Evolutionary conservation across 805 yeast species (phyloP), one percentile per base, ranked within the genome.

Genomic region (Yarrowia divulgata): DNA sequence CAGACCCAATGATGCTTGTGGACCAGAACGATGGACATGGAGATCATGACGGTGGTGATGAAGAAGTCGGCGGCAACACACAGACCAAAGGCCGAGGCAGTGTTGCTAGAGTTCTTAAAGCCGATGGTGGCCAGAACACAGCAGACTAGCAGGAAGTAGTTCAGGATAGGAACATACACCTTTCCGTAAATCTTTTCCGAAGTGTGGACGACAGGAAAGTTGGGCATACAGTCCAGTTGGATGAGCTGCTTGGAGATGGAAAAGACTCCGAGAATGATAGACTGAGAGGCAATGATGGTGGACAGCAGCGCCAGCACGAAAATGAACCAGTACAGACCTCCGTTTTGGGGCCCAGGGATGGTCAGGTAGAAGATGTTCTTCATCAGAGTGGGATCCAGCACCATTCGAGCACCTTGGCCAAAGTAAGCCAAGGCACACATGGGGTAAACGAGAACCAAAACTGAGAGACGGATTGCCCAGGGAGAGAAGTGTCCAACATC

Each of bases 201-300:
- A 2, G 82, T 80, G 72, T 85, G 86, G 57, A 77, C 73, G 18
- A 85, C 79, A 55, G 77, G 80, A 69, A 86, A 75, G 45, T 81
- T 78, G 14, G 89, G 89, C 74, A 85, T 84, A 71, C 86, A 85
- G 72, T 85, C 87, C 67, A 85, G 78, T 68, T 80, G 81, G 69
- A 85, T 85, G 74, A 87, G 77, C 73, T 87, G 89, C 29, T 82
- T 76, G 52, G 85, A 72, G 58, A 87, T 85, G 55, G 84, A 79
- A 75, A 84, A 86, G 16, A 85, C 87, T 5, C 88, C 85, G 49
- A 85, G 78, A 67, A 87, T 85, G 71, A 86, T 79, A 0, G 88
- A 88, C 73, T 87, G 90, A 6, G 87, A 83, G 0, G 90, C 89
- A 72, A 87, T 85, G 57, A 87, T 81, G 5, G 88, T 84, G 1